A percentile compares a stretch with the other conserved stretches of the same genome.
phyloP scores from a whole-genome alignment of 495 filamentous ascomycete genomes.

The Rostrohypoxylon terebratum region DNA sequence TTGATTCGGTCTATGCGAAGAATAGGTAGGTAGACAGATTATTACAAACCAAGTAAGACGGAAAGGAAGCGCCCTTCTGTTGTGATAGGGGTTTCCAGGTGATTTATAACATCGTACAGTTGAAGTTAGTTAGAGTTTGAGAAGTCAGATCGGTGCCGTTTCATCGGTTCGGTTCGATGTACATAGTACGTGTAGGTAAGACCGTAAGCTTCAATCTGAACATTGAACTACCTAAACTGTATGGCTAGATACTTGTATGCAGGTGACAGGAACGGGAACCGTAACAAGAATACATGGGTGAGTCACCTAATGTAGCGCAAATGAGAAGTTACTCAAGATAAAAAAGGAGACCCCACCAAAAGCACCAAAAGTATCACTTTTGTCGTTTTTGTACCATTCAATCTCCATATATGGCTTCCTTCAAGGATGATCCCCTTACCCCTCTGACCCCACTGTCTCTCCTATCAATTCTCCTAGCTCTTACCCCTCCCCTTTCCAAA shows the following conservation, averaged over 20 bases:
- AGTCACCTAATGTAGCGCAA: neutral
- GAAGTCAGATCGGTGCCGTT: slow-evolving; percentile 14
- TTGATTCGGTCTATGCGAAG: neutral
- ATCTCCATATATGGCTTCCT: neutral
- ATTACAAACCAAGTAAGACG: neutral
- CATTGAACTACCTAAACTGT: neutral
- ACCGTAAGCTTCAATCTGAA: no score
- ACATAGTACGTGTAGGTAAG: slow-evolving; percentile 3
- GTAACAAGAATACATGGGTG: slow-evolving; percentile 1
- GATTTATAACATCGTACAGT: neutral
- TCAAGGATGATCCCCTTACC: slow-evolving; percentile 30
- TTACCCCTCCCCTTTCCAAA: slow-evolving; percentile 9
- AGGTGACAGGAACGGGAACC: slow-evolving; percentile 1
- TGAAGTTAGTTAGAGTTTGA: slow-evolving; percentile 16
- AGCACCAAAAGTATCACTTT: slow-evolving; percentile 17
- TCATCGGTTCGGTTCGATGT: slow-evolving; percentile 6
- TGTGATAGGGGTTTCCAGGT: slow-evolving; percentile 5
- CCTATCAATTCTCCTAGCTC: slow-evolving; percentile 33
- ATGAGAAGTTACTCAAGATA: slow-evolving; percentile 19
- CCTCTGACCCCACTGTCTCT: slow-evolving; percentile 35
- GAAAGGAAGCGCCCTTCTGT: slow-evolving; percentile 13
- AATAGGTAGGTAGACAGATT: no score
- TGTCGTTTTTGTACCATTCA: neutral
- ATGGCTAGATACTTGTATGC: neutral
- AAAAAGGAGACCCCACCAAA: slow-evolving; percentile 29